phyloP scores from a whole-genome alignment of 805 yeast species.

The Yarrowia sp. region DNA sequence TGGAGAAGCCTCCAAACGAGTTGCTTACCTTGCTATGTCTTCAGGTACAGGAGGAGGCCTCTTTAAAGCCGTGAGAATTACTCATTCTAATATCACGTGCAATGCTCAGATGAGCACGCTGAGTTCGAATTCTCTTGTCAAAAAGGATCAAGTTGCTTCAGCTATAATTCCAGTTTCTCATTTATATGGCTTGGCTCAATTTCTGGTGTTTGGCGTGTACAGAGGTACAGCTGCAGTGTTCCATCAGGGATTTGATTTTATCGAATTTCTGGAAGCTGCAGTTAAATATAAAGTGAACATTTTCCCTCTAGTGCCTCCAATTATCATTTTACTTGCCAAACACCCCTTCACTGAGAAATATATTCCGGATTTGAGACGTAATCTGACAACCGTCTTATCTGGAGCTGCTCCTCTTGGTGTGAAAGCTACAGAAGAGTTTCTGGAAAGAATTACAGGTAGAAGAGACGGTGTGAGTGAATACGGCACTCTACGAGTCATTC shows the following conservation, averaged over 20 bases:
- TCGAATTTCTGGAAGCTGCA: slow-evolving; percentile 35
- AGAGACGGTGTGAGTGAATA: background rate
- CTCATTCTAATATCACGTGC: slow-evolving; percentile 53
- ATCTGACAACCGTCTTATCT: slow-evolving; percentile 42
- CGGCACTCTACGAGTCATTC: slow-evolving; percentile 13
- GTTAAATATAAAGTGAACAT: slow-evolving; percentile 40
- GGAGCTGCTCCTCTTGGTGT: slow-evolving; percentile 50
- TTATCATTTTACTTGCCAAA: slow-evolving; percentile 47
- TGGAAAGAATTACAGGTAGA: slow-evolving; percentile 27
- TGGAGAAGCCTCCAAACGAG: background rate
- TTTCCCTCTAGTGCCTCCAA: slow-evolving; percentile 46
- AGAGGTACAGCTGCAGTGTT: slow-evolving; percentile 33
- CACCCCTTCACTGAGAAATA: slow-evolving; percentile 46
- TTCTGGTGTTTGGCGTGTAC: slow-evolving; percentile 33
- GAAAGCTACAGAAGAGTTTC: background rate
- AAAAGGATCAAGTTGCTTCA: background rate
- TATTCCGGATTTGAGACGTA: slow-evolving; percentile 43
- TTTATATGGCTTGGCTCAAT: slow-evolving; percentile 37
- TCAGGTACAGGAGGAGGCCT: slow-evolving; percentile 56
- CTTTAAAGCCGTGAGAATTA: slow-evolving; percentile 65
- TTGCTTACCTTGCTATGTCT: slow-evolving; percentile 38
- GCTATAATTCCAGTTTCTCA: slow-evolving; percentile 40
- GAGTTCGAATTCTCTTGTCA: slow-evolving; percentile 30
- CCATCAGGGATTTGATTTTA: slow-evolving; percentile 40
- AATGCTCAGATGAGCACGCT: slow-evolving; percentile 44